A percentile compares a stretch with the other conserved stretches of the same genome.
Conservation (phyloP, 345 rosid species). For the Citropsis articulata region DNA sequence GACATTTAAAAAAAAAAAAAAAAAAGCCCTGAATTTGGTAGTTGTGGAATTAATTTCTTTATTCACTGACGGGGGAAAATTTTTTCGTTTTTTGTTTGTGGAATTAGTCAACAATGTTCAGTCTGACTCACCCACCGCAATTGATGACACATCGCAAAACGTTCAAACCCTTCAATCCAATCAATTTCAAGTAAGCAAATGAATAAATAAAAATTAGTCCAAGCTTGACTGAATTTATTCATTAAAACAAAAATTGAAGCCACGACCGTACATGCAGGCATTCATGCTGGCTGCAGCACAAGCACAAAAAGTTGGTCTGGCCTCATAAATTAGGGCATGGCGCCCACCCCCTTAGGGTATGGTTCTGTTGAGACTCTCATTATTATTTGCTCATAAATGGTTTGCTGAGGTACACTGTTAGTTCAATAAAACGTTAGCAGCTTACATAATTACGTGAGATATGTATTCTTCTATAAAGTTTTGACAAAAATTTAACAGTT, state of each 20-base stretch:
- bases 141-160: background rate
- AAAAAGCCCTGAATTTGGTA: rapidly evolving
- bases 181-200: background rate
- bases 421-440: too few species aligned
- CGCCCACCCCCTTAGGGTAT: background rate
- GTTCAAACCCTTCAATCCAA: background rate
- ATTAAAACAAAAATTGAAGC: background rate
- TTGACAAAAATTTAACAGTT: too few species aligned
- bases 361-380: background rate
- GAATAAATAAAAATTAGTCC: background rate
- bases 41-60: too few species aligned
- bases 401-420: too few species aligned
- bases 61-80: too few species aligned
- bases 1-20: too few species aligned
- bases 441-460: too few species aligned
- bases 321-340: background rate
- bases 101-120: background rate
- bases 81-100: background rate
- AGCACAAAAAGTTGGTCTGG: background rate
- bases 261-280: background rate
- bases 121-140: background rate
- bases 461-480: too few species aligned
- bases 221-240: background rate
- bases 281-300: background rate
- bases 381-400: too few species aligned